Evolutionary conservation across 768 basidiomycete species (phyloP), one percentile per base, ranked within the genome.

Genomic region (Phylloporus rhodoxanthus): DNA sequence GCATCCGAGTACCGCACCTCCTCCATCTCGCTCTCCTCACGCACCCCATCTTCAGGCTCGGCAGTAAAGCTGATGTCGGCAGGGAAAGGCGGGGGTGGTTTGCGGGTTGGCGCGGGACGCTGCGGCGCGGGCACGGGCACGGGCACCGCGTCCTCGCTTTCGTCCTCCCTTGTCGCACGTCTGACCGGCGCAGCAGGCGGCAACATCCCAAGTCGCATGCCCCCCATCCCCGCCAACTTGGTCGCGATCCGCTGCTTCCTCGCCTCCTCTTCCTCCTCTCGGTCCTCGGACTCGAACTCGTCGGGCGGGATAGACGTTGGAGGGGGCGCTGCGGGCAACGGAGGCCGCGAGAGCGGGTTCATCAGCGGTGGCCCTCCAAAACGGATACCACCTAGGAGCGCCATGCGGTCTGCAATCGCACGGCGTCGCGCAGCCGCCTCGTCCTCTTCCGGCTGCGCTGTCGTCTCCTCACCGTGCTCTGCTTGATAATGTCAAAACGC

Each of bases 331-430:
- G 66, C 56, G 2, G 71, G 71, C 5, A 70, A 67, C 15, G 72
- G 65, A 2, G 72, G 72, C 36, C 66, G 68, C 48, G 56, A 57
- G 47, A 65, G 61, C 15, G 75, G 72, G 37, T 60, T 62, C 58
- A 64, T 66, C 9, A 59, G 53, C 1, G 82, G 79, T 14, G 85
- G 85, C 38, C 77, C 81, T 1, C 90, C 90, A 55, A 93, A 86
- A 53, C 78, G 80, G 62, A 95, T 84, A 3, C 88, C 90, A 14
- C 93, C 91, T 0, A 96, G 73, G 60, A 83, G 90, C 1, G 92
- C 92, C 92, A 96, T 94, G n/a, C 93, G 78, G 50, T 95, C 91
- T 1, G 92, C 91, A 32, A 96, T 88, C 2, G 87, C 87, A 26
- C 75, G 75, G 20, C 83, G 77, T 42, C 84, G 75, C 2, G 67